Conservation (phyloP, 129 eudicot species). For the Centrapalus pauciflorus region DNA sequence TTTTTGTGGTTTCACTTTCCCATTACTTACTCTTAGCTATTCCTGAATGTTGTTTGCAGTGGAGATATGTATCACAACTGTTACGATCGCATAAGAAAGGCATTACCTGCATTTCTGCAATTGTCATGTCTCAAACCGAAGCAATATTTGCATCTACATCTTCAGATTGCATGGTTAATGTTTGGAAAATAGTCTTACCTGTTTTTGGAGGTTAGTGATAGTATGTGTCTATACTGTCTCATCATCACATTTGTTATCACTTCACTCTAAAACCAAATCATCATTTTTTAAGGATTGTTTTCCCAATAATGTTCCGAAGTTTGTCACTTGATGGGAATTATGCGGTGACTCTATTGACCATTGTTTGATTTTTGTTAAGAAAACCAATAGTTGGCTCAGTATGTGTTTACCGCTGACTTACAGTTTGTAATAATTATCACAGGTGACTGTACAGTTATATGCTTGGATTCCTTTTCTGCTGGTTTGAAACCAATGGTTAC, state of each 20-base stretch:
- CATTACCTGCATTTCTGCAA: conserved; percentile 74
- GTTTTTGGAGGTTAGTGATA: conserved; percentile 47
- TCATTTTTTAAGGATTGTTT: background rate
- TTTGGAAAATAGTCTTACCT: conserved; percentile 68
- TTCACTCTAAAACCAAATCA: background rate
- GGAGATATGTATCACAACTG: conserved; percentile 76
- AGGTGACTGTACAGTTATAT: conserved; percentile 73
- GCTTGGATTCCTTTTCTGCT: conserved; percentile 55
- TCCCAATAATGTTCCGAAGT: too few relatives aligned
- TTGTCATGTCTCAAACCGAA: conserved; percentile 48
- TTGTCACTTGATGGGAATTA: too few relatives aligned
- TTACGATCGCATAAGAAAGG: conserved; percentile 81
- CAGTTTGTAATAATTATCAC: conserved; percentile 10
- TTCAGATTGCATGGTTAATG: conserved; percentile 70
- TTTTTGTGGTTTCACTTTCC: background rate
- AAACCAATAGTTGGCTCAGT: too few relatives aligned
- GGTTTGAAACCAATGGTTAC: conserved; percentile 94
- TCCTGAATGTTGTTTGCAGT: conserved; percentile 36
- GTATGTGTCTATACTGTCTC: background rate
- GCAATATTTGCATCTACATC: conserved; percentile 79
- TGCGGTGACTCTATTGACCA: too few relatives aligned
- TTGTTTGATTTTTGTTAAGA: too few relatives aligned
- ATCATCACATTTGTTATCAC: background rate
- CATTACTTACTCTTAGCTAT: background rate
- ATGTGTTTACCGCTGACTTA: too few relatives aligned